A percentile compares a stretch with the other conserved stretches of the same genome.
phyloP scores from a whole-genome alignment of 139 green algal species.

The Chlamydomonas sp. region DNA sequence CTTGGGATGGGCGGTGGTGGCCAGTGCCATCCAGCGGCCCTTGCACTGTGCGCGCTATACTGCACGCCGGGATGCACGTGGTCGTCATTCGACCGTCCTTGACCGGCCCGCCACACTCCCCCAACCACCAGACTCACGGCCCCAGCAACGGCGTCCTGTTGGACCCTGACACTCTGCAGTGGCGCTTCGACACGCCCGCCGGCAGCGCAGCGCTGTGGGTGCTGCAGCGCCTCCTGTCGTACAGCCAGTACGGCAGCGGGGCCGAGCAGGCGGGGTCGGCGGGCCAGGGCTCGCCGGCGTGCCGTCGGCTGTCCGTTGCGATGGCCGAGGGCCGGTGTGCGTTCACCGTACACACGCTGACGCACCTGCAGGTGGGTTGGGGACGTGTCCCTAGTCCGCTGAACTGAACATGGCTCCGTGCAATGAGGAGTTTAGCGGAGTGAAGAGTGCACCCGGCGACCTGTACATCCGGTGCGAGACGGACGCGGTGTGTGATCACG shows the following conservation, averaged over 20 bases:
- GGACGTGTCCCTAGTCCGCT: too few species aligned
- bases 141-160: neutral
- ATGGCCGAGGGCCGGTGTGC: constrained; percentile 34
- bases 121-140: constrained; percentile 6
- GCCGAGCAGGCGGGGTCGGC: neutral
- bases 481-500: too few species aligned
- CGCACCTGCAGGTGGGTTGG: constrained; percentile 11
- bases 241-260: neutral
- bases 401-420: too few species aligned
- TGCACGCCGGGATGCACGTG: too few species aligned
- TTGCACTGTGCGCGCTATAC: too few species aligned
- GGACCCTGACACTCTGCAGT: neutral
- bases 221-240: constrained; percentile 31
- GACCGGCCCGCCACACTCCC: too few species aligned
- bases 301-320: neutral
- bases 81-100: too few species aligned
- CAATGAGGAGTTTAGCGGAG: too few species aligned
- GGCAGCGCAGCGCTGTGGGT: constrained; percentile 5
- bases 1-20: too few species aligned
- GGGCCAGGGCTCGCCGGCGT: neutral
- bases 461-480: too few species aligned
- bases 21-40: too few species aligned
- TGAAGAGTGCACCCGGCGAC: too few species aligned
- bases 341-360: constrained; percentile 12
- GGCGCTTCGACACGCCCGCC: constrained; percentile 1